phyloP scores from a whole-genome alignment of 2,329 filamentous ascomycete genomes.

The Uncinocarpus reesii region DNA sequence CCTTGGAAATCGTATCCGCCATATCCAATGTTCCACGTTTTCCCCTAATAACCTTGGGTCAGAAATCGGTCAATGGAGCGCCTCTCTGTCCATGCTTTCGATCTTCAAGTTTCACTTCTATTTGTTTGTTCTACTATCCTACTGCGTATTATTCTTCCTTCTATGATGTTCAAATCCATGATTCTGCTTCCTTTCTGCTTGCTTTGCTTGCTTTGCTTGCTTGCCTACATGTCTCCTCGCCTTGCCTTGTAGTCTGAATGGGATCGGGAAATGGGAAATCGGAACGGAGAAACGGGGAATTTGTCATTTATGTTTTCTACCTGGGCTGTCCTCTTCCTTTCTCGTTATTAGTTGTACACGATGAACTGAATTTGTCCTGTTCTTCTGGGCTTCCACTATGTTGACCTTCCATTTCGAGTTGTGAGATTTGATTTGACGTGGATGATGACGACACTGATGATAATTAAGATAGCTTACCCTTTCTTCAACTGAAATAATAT shows the following conservation, averaged over 20 bases:
- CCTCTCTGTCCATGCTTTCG: background rate
- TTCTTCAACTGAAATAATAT: background rate
- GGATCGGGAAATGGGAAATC: slow-evolving; percentile 9
- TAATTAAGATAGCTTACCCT: background rate
- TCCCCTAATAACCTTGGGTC: background rate
- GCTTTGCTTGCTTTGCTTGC: no score
- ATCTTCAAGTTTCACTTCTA: background rate
- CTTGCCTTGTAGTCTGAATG: slow-evolving; percentile 5
- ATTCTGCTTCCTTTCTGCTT: slow-evolving; percentile 3
- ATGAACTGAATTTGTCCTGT: background rate
- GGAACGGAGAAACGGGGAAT: slow-evolving; percentile 12
- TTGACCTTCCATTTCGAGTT: background rate
- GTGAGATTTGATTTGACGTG: background rate
- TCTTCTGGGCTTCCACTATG: background rate
- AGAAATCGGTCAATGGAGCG: background rate
- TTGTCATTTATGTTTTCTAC: background rate
- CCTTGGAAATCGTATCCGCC: background rate
- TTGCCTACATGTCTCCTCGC: slow-evolving; percentile 6
- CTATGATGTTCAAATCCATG: slow-evolving; percentile 12
- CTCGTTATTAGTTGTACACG: background rate
- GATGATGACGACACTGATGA: background rate
- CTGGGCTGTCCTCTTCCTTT: background rate
- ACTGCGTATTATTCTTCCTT: background rate
- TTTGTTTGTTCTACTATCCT: background rate
- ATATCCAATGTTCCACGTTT: background rate